Evolutionary conservation across 2,329 filamentous ascomycete species (phyloP).

Genomic region (Metarhizium album): DNA sequence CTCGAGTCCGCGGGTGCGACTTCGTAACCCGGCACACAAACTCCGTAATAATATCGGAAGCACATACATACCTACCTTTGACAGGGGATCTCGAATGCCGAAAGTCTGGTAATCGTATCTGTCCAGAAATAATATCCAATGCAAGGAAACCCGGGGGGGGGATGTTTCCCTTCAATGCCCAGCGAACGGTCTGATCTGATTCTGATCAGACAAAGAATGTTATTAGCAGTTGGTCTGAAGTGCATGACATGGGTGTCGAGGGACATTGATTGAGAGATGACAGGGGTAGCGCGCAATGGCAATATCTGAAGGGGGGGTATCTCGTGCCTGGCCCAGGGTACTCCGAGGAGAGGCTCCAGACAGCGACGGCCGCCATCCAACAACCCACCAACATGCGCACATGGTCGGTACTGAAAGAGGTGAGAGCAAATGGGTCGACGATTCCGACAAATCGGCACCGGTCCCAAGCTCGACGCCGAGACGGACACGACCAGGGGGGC

Average conservation of each 20-base stretch:
- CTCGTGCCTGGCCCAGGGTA: neutral
- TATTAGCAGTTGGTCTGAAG: slow-evolving; percentile 2
- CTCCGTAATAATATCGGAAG: neutral
- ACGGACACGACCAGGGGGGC: slow-evolving; percentile 3
- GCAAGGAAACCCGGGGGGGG: neutral
- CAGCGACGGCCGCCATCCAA: neutral
- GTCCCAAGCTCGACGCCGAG: slow-evolving; percentile 2
- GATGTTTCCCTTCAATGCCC: neutral
- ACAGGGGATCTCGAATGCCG: neutral
- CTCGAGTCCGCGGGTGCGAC: neutral
- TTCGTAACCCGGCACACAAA: neutral
- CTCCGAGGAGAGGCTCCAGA: neutral
- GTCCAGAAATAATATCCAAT: neutral
- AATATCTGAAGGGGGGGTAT: slow-evolving; percentile 1
- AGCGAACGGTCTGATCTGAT: neutral
- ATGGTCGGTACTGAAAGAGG: neutral
- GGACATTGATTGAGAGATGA: neutral
- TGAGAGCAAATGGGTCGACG: neutral
- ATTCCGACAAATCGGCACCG: slow-evolving; percentile 6
- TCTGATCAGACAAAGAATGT: slow-evolving; percentile 1
- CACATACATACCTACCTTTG: slow-evolving; percentile 1
- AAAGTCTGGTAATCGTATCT: neutral
- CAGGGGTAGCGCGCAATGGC: slow-evolving; percentile 2
- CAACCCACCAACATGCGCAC: neutral
- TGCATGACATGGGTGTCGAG: neutral